A percentile compares a stretch with the other conserved stretches of the same genome.
Conservation (phyloP, 495 filamentous ascomycete species). For the Usnea hakonensis region DNA sequence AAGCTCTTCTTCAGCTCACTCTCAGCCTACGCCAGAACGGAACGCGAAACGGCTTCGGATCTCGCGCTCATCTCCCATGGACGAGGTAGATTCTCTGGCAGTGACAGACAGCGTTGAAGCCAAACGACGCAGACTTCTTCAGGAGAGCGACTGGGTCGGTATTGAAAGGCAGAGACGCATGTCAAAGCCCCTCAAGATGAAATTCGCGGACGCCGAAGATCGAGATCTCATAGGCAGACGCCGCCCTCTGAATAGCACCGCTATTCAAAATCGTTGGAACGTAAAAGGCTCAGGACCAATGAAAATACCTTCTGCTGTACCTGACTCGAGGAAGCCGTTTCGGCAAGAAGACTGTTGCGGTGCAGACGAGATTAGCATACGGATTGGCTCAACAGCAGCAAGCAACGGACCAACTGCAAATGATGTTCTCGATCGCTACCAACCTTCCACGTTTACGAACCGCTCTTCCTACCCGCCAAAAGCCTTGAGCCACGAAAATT, state of each 20-base stretch:
- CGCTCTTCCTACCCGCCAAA: not conserved
- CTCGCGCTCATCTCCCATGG: not conserved
- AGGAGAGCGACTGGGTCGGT: slow-evolving; percentile 21
- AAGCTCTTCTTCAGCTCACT: not conserved
- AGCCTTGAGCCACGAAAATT: not conserved
- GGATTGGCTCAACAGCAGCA: slow-evolving; percentile 5
- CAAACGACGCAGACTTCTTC: slow-evolving; percentile 20
- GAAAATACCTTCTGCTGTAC: not conserved
- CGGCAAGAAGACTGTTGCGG: not conserved
- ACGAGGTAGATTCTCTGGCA: not conserved
- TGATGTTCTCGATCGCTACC: slow-evolving; percentile 11
- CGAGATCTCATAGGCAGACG: slow-evolving; percentile 24
- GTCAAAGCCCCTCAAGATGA: slow-evolving; percentile 19
- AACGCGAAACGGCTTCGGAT: not conserved
- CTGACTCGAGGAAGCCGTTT: not conserved
- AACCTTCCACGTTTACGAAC: not conserved
- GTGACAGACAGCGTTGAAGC: slow-evolving; percentile 5
- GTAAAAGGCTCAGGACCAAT: not conserved
- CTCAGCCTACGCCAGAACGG: not conserved
- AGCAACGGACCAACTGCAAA: not conserved
- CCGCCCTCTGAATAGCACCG: slow-evolving; percentile 8
- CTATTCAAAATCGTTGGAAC: not conserved
- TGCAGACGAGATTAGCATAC: slow-evolving; percentile 3
- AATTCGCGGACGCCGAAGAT: slow-evolving; percentile 19
- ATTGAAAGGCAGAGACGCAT: slow-evolving; percentile 1